Evolutionary conservation across 306 rosid species (phyloP), one percentile per base, ranked within the genome.

Genomic region (Dalbergia oliveri): DNA sequence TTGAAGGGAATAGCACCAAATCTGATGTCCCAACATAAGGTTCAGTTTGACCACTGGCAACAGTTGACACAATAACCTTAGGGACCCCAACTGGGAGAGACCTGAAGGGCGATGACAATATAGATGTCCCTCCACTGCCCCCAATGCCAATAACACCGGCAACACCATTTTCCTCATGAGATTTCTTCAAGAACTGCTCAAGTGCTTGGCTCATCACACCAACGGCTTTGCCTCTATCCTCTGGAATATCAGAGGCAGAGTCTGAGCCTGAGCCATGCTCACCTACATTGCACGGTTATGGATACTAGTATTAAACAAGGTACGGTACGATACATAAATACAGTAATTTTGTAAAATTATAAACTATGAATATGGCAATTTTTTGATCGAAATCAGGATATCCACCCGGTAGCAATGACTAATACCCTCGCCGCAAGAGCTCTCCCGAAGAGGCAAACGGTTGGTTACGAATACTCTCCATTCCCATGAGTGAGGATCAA

Each of bases 11-110:
- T 71, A 94, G 72, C 39, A 93, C 81, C 87, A 93, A 71, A 83
- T 94, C 97, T 0, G 97, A 94, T 16, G 91, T 87, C 69, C 94
- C 97, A 49, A 94, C 84, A 34, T 91, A 94, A 72, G 90, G 94
- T 41, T 90, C 94, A 16, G 99, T 93, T 75, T 85, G 92, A 69
- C 99, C 97, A 15, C 97, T 94, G 39, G 99, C 97, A n/a, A 93
- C 93, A 1, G 97, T 94, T 8, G 97, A 94, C 11, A 94, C 92
- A 8, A 94, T 87, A 5, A 91, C 83, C 89, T 94, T 94, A 4
- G 99, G 99, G 18, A 89, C 78, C 72, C 99, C 97, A 73, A 94
- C 70, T 4, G 94, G 93, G 62, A 94, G 93, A 59, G 97, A 87
- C 35, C 87, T 72, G 53, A 91, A 79, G 13, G 93, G 87, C 26